Evolutionary conservation across 169 alveolate species (phyloP), one percentile per base, ranked within the genome.

Genomic region (Cryptosporidium ubiquitum): DNA sequence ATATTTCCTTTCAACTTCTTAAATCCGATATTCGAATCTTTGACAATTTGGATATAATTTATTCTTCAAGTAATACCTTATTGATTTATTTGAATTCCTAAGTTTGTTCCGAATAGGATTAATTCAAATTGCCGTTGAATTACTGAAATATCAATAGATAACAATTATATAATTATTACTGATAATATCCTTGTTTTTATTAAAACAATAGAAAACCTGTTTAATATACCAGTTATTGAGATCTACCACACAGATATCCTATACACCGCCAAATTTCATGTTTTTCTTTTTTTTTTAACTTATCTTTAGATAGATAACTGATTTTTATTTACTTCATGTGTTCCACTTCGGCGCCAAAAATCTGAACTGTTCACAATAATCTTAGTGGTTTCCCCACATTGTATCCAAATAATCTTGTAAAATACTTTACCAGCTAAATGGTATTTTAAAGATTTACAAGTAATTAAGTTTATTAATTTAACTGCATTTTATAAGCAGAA

Each of bases 241-340:
- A 64, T 64, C 71, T 64, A 64, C 49, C 71, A 37, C 71, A 31
- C 52, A 64, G 71, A 64, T 64, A 64, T 64, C 71, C 71, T 64
- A 64, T 20, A 31, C 71, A 64, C 71, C 71, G 71, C 71, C 71
- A 31, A 64, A 14, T 37, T 64, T 64, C 71, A 64, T 64, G 52
- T n/a, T 35, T 55, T 23, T 35, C n/a, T 23, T 55, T 26, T 55
- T 2, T n/a, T 55, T 5, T 55, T n/a, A 14, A 3, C 42, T 37
- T 37, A 33, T 37, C 49, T 64, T 64, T 35, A 64, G 49, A 64
- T 35, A 35, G 70, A 64, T 64, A 64, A 64, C 71, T 64, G 23
- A 64, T 64, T 31, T 60, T 35, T 64, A 33, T 29, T 37, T 35
- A 58, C 37, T 26, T 58, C 68, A 26, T 58, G 6, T 31, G 14